A percentile compares a stretch with the other conserved stretches of the same genome.
Evolutionary conservation across 2,329 filamentous ascomycete species (phyloP).

Genomic region (Corniculantispora saksenae): DNA sequence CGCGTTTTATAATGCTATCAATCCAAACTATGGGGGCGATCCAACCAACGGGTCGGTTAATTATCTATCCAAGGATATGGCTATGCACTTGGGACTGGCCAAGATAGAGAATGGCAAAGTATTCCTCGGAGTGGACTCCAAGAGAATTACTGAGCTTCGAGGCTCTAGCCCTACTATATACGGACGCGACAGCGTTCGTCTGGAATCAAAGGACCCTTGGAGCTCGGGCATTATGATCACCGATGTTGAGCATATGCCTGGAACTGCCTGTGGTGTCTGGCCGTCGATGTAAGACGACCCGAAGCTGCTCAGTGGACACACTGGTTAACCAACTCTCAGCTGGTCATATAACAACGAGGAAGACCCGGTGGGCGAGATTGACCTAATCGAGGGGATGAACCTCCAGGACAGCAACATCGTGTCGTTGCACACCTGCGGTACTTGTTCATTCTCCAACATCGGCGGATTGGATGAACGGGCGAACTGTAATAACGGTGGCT

Average conservation of each 20-base stretch:
- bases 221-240: neutral
- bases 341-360: slow-evolving; percentile 21
- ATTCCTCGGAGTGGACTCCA: neutral
- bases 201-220: neutral
- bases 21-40: neutral
- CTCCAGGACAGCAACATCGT: slow-evolving; percentile 55
- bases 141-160: neutral
- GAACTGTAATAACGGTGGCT: slow-evolving; percentile 49
- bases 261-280: slow-evolving; percentile 25
- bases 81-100: neutral
- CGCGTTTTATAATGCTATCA: neutral
- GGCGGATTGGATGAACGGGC: slow-evolving; percentile 40
- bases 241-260: slow-evolving; percentile 26
- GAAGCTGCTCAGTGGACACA: neutral
- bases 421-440: slow-evolving; percentile 62
- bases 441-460: slow-evolving; percentile 45
- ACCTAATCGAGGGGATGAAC: slow-evolving; percentile 74
- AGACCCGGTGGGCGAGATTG: slow-evolving; percentile 60
- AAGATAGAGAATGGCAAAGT: neutral
- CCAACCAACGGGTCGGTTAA: neutral
- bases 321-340: neutral
- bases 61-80: neutral
- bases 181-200: neutral
- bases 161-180: neutral
- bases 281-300: slow-evolving; percentile 22